A percentile compares a stretch with the other conserved stretches of the same genome.
These are phyloP conservation scores for Chlamydomonas reinhardtii DNA, from an alignment of 163 green algal species.

Conservation along the genomic window DNA sequence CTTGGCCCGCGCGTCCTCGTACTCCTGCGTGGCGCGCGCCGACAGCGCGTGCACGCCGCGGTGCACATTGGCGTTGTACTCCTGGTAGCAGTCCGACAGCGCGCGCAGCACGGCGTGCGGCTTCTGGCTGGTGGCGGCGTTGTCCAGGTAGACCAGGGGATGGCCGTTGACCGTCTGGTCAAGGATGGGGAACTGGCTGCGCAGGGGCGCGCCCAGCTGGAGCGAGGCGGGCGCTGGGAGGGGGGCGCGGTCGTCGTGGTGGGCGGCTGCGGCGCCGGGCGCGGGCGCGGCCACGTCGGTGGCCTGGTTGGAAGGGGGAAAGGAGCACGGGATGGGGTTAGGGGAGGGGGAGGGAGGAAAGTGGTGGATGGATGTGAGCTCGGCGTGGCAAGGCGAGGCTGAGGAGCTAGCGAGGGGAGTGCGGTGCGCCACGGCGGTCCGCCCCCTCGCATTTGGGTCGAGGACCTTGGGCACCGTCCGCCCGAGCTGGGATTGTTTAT, in stretches of 20 bases:
- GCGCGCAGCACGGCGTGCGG: slow-evolving; percentile 84
- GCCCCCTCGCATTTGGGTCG: too few species aligned
- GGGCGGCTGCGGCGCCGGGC: too few species aligned
- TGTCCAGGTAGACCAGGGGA: slow-evolving; percentile 98
- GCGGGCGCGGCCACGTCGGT: not conserved
- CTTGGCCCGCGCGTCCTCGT: slow-evolving; percentile 91
- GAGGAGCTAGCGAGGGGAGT: too few species aligned
- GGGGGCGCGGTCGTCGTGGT: not conserved
- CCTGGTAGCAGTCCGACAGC: slow-evolving; percentile 86
- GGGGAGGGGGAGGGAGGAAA: too few species aligned
- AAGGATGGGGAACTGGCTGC: slow-evolving; percentile 91
- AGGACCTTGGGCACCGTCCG: too few species aligned
- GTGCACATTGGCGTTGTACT: slow-evolving; percentile 98
- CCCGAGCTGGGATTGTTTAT: too few species aligned
- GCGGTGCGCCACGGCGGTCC: too few species aligned
- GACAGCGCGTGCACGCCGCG: slow-evolving; percentile 91
- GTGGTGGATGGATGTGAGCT: not conserved
- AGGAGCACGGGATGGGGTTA: too few species aligned
- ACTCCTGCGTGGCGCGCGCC: slow-evolving; percentile 89
- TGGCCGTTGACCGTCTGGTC: slow-evolving; percentile 90
- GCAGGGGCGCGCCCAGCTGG: slow-evolving; percentile 57
- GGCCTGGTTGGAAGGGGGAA: not conserved
- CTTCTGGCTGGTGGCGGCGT: slow-evolving; percentile 98
- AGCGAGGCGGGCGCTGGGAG: not conserved
- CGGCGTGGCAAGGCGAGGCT: not conserved